Conservation (phyloP, 2,329 filamentous ascomycete genomes). For the Colletotrichum endophyticum region DNA sequence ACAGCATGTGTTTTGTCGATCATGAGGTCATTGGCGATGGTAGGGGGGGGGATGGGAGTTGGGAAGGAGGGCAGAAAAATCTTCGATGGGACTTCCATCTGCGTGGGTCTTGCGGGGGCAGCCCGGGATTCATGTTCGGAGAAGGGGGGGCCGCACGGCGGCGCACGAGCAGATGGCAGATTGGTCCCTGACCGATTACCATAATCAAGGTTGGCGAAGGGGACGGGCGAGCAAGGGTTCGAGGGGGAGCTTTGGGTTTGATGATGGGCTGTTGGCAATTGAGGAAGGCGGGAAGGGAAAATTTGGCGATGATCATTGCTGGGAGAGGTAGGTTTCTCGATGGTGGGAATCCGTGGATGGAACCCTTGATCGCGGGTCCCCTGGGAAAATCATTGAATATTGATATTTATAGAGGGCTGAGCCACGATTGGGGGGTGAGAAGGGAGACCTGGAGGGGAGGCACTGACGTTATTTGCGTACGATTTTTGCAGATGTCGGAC, state of each 20-base stretch:
- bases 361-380: conserved; percentile 18
- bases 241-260: not conserved
- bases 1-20: conserved; percentile 4
- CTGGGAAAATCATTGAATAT: conserved; percentile 18
- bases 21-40: conserved; percentile 21
- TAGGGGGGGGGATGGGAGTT: not conserved
- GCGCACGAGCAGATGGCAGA: not conserved
- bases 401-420: conserved; percentile 20
- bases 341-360: conserved; percentile 2
- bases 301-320: conserved; percentile 16
- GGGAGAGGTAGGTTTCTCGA: conserved; percentile 12
- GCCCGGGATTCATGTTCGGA: not conserved
- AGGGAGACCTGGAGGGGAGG: not conserved
- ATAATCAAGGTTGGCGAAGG: not conserved
- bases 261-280: not conserved
- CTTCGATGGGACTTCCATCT: conserved; percentile 8
- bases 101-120: conserved; percentile 17
- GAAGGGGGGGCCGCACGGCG: not conserved
- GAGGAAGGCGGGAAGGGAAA: not conserved
- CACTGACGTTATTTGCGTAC: conserved; percentile 16
- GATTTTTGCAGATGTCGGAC: not conserved
- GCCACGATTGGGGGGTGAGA: not conserved
- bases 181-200: not conserved
- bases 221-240: not conserved
- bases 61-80: conserved; percentile 2